Percentiles rank a stretch among this genome's conserved stretches.
phyloP scores from a whole-genome alignment of 305 asterid genomes.

The Solanum aculeatissimum region DNA sequence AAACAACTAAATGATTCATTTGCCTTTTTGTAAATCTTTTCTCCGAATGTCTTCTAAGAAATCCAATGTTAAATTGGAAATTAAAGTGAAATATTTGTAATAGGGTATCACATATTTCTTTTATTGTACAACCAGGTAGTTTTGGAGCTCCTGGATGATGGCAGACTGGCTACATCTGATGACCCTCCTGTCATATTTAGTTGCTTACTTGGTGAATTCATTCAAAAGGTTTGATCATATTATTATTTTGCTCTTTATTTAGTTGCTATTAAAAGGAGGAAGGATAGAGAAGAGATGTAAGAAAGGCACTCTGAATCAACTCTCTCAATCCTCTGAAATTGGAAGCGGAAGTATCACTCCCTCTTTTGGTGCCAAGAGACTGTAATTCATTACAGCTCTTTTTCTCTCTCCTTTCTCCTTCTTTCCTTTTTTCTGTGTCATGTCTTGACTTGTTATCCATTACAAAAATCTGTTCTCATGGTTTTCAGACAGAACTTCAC shows the following conservation, averaged over 20 bases:
- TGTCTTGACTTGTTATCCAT: not conserved
- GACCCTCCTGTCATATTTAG: conserved; percentile 73
- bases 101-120: not conserved
- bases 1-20: not conserved
- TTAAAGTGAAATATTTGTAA: not conserved
- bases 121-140: conserved; percentile 40
- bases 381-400: not conserved
- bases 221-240: conserved; percentile 50
- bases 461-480: not conserved
- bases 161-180: conserved; percentile 74
- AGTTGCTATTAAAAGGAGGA: not conserved
- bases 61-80: not conserved
- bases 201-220: conserved; percentile 56
- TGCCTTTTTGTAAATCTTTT: not conserved
- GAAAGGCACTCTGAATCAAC: not conserved
- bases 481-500: conserved; percentile 49
- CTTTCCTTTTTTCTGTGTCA: not conserved
- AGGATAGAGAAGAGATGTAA: not conserved
- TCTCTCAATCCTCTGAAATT: not conserved
- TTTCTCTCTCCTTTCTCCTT: not conserved
- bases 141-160: conserved; percentile 68
- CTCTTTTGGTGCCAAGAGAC: not conserved
- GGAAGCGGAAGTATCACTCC: not conserved
- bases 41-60: not conserved
- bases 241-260: not conserved